Conservation (phyloP, 192 early-diverging fungal genomes). For the Coemansia sp. region DNA sequence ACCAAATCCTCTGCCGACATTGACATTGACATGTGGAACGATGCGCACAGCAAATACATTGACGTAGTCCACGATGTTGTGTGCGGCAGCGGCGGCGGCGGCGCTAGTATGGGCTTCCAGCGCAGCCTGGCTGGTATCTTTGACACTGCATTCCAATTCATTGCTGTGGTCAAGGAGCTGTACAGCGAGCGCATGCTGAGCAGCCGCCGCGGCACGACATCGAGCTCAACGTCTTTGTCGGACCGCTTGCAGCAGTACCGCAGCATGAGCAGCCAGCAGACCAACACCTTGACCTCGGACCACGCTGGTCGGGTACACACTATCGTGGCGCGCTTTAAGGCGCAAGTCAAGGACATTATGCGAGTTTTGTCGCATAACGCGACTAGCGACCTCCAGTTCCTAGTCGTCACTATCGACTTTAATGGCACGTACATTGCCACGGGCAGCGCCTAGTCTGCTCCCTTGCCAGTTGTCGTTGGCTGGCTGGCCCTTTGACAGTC, state of each 20-base stretch:
- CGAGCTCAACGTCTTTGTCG: background rate
- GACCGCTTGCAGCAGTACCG: slow-evolving; percentile 36
- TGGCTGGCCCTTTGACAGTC: too few relatives aligned
- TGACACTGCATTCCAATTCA: slow-evolving; percentile 60
- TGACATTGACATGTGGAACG: slow-evolving; percentile 78
- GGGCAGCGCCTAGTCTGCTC: background rate
- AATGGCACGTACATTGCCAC: slow-evolving; percentile 62
- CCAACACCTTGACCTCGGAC: slow-evolving; percentile 36
- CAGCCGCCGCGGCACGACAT: slow-evolving; percentile 5
- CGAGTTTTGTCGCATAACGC: slow-evolving; percentile 57
- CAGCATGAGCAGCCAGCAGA: slow-evolving; percentile 23
- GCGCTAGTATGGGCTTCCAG: slow-evolving; percentile 38
- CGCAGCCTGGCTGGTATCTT: slow-evolving; percentile 58
- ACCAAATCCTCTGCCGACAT: slow-evolving; percentile 25
- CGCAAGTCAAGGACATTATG: slow-evolving; percentile 54
- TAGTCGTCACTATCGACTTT: slow-evolving; percentile 77
- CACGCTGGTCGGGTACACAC: slow-evolving; percentile 43
- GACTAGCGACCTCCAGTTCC: slow-evolving; percentile 67
- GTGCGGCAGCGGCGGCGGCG: slow-evolving; percentile 27
- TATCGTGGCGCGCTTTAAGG: slow-evolving; percentile 34
- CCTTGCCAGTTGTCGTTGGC: too few relatives aligned
- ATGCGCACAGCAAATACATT: slow-evolving; percentile 74
- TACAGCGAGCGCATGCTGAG: slow-evolving; percentile 52
- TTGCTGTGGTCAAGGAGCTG: slow-evolving; percentile 41
- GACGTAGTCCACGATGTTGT: slow-evolving; percentile 64